These are phyloP conservation scores for Lagerstroemia speciosa DNA, from an alignment of 345 rosid genomes.

Conservation along the genomic window DNA sequence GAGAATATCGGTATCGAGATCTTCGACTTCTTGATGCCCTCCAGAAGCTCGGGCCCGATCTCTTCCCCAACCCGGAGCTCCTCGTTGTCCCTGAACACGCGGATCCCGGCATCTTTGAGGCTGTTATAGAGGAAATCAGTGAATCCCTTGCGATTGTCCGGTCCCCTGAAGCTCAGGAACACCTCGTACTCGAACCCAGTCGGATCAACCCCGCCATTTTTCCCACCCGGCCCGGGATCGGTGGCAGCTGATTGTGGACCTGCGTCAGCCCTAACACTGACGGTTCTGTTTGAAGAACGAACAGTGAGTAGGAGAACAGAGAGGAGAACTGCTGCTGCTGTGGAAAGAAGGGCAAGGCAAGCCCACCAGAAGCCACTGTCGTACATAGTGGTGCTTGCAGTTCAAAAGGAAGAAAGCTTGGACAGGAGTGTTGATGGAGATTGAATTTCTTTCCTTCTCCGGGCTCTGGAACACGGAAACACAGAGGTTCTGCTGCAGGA, in stretches of 20 bases:
- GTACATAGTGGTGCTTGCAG: not conserved
- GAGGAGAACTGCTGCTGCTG: constrained; percentile 1
- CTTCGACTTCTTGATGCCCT: not conserved
- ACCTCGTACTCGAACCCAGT: constrained; percentile 3
- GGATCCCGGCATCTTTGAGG: not conserved
- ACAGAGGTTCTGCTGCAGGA: too few relatives aligned
- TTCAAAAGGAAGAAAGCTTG: not conserved
- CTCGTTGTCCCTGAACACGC: not conserved
- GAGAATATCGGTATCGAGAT: not conserved
- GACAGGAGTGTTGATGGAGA: not conserved
- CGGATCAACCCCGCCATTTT: not conserved
- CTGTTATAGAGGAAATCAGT: not conserved
- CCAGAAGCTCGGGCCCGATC: not conserved
- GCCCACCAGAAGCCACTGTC: constrained; percentile 2
- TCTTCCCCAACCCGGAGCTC: not conserved
- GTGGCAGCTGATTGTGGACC: not conserved
- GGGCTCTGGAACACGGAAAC: not conserved
- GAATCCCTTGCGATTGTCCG: not conserved
- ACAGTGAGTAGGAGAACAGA: not conserved
- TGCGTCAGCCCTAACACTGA: not conserved
- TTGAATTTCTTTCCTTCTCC: not conserved
- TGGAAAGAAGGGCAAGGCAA: not conserved
- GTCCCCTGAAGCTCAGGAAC: constrained; percentile 1
- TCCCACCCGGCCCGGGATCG: not conserved
- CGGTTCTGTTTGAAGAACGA: not conserved